These are phyloP conservation scores for Otatea glauca DNA, from an alignment of 176 grass and related monocot species.

Conservation along the genomic window DNA sequence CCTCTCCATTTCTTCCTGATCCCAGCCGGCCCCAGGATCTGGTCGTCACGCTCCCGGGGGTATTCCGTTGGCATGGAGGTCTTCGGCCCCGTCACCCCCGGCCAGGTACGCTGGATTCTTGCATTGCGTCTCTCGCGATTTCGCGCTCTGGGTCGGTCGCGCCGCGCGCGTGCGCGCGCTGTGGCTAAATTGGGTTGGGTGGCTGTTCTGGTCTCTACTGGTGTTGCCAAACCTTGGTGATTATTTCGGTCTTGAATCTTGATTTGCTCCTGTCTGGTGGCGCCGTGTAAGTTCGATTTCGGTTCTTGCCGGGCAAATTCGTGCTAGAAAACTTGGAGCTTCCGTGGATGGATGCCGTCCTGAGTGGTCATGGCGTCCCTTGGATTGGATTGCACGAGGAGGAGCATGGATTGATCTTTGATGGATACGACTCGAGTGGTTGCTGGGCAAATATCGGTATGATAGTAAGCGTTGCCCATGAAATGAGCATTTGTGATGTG, in stretches of 20 bases:
- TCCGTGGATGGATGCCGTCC: neutral
- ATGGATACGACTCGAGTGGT: neutral
- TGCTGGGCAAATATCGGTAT: neutral
- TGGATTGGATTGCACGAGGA: neutral
- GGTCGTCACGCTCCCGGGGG: neutral
- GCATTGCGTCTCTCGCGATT: neutral
- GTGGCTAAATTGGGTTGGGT: neutral
- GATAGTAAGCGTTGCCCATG: neutral
- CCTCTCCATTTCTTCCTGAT: neutral
- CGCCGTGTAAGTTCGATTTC: constrained; percentile 8
- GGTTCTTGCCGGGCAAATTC: neutral
- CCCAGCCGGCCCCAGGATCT: constrained; percentile 18
- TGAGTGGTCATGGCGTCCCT: neutral
- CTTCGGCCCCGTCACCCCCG: constrained; percentile 61
- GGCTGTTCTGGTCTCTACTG: neutral
- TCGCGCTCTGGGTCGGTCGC: neutral
- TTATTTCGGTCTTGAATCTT: neutral
- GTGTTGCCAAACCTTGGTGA: neutral
- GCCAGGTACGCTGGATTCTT: constrained; percentile 47
- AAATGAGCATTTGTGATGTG: constrained; percentile 8
- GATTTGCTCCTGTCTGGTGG: neutral
- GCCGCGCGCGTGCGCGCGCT: neutral
- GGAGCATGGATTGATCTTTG: neutral
- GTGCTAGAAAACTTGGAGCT: neutral
- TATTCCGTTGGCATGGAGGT: constrained; percentile 60